Conservation (phyloP, 208 protist species). For the Leishmania lainsoni region DNA sequence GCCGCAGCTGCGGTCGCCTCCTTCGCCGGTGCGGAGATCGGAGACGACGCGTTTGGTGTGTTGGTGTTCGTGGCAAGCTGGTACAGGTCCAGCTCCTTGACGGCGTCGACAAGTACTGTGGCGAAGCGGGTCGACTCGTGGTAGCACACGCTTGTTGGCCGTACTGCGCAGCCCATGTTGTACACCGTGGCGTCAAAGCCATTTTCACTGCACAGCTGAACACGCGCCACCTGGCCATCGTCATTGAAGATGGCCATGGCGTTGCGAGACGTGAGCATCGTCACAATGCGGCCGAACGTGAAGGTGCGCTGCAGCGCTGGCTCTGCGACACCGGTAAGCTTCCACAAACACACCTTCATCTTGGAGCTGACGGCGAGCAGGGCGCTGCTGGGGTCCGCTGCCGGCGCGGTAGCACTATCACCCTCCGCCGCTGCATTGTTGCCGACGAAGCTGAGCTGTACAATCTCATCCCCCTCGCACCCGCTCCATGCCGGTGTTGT, state of each 20-base stretch:
- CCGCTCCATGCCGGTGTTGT: slow-evolving; percentile 78
- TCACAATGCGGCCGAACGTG: slow-evolving; percentile 56
- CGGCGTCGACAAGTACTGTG: slow-evolving; percentile 41
- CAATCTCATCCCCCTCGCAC: slow-evolving; percentile 58
- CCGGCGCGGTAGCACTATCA: slow-evolving; percentile 6
- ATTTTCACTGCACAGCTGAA: slow-evolving; percentile 35
- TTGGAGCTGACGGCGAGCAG: slow-evolving; percentile 59
- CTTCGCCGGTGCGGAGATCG: not conserved
- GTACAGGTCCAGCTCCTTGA: slow-evolving; percentile 43
- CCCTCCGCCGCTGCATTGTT: slow-evolving; percentile 19
- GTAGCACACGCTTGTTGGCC: slow-evolving; percentile 66
- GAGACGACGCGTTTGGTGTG: slow-evolving; percentile 4
- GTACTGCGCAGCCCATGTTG: slow-evolving; percentile 25
- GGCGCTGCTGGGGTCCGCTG: slow-evolving; percentile 33
- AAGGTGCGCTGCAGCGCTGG: slow-evolving; percentile 70
- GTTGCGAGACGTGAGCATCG: slow-evolving; percentile 64
- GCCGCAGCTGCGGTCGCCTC: slow-evolving; percentile 8
- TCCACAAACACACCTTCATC: slow-evolving; percentile 64
- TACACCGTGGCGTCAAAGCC: slow-evolving; percentile 44
- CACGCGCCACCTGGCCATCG: slow-evolving; percentile 41
- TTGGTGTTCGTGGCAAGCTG: slow-evolving; percentile 36
- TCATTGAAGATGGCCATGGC: slow-evolving; percentile 81
- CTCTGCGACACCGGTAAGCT: slow-evolving; percentile 68
- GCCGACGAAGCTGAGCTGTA: slow-evolving; percentile 66
- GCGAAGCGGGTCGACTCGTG: slow-evolving; percentile 51